Evolutionary conservation across 1,284 basidiomycete genomes (phyloP).

Genomic region (Pterulicium gracile): DNA sequence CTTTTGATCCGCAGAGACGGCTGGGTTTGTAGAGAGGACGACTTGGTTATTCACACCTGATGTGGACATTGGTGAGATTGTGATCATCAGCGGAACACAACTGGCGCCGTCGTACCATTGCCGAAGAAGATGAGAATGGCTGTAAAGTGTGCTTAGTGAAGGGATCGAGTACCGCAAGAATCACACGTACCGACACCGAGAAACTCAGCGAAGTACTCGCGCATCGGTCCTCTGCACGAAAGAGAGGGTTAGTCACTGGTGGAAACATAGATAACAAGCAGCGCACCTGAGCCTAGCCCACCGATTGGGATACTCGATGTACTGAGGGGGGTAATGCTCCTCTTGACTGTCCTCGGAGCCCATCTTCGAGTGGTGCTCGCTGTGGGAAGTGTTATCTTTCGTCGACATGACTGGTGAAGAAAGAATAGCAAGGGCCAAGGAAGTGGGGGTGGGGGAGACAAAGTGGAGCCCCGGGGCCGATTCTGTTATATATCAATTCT

Average conservation of each 20-base stretch:
- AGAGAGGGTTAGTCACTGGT: slow-evolving; percentile 1
- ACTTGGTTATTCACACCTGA: slow-evolving; percentile 50
- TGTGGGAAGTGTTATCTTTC: background rate
- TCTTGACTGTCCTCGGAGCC: background rate
- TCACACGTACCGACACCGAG: slow-evolving; percentile 27
- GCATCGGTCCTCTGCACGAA: slow-evolving; percentile 26
- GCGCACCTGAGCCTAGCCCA: slow-evolving; percentile 48
- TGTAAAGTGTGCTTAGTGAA: slow-evolving; percentile 15
- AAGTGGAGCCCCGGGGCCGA: background rate
- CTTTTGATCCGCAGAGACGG: slow-evolving; percentile 40
- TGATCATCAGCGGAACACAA: background rate
- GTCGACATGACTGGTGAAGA: background rate
- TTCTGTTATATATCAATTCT: too few species aligned
- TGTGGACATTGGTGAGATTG: background rate
- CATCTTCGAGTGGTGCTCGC: background rate
- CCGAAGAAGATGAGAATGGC: slow-evolving; percentile 54
- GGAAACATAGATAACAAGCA: background rate
- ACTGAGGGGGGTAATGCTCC: slow-evolving; percentile 10
- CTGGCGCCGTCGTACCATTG: slow-evolving; percentile 23
- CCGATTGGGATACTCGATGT: slow-evolving; percentile 31
- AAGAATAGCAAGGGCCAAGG: background rate
- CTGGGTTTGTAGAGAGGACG: slow-evolving; percentile 38
- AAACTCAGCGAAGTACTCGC: slow-evolving; percentile 62
- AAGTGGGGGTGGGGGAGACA: too few species aligned
- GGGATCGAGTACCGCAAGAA: slow-evolving; percentile 24